Base-by-base conservation (phyloP, 306 rosid species). In the Begonia loranthoides region DNA sequence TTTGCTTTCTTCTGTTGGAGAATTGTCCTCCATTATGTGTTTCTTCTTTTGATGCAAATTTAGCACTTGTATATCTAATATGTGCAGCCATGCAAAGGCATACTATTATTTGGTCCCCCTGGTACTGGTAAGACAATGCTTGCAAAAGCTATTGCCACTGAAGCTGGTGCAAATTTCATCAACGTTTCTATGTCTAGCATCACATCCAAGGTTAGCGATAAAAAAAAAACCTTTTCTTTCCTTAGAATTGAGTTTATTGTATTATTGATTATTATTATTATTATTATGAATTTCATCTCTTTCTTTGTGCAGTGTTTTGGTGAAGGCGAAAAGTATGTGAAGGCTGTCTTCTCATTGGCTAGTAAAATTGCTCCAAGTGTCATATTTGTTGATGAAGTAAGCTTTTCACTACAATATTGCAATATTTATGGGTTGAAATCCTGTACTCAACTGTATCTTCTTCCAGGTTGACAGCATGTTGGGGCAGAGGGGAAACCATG, bases 91-190 rank as follows among this genome's bases (percentile, higher is more conserved):
- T 87, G 96, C 82, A 92, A 92, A 71, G 99, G 99, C 40, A 92
- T 92, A 64, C 83, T 92, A 57, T 73, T 87, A 74, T 92, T 92
- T 75, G 99, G 99, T 1, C 99, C 99, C 45, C 99, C 99, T 19
- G 99, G 99, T 59, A 92, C 99, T 12, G 99, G 99, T 17, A 92
- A 92, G 80, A 92, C 99, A 17, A 92, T 92, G 99, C 93, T 92
- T 50, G 99, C 96, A 13, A 92, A 92, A 73, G 99, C 99, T 38
- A 82, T 92, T 62, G 99, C 99, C 62, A 92, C 99, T 11, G 99
- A 92, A 63, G 99, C 99, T 36, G 94, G 96, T 70, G 99, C 99
- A 59, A 92, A 87, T 73, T 92, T 92, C 66, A 92, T 92, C 75
- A 92, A 87, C 73, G 83, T 92, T 73, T 92, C 99, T 63, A 92